Conservation (phyloP, 164 flowering plant species). For the Stephania yunnanensis region DNA sequence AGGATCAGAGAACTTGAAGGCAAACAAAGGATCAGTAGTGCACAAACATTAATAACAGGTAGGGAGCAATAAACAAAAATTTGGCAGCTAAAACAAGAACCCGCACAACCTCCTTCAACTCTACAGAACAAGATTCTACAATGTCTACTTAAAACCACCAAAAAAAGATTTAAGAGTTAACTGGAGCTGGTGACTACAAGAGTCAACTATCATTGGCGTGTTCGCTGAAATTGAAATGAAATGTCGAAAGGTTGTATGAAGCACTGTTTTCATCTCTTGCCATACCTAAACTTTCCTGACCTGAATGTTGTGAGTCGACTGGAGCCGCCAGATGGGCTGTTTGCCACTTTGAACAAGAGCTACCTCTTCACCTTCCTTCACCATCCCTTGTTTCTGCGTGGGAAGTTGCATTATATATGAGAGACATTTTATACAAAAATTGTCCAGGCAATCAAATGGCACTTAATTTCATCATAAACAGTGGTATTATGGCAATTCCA, state of each 20-base stretch:
- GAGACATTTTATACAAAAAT: neutral
- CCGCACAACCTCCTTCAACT: neutral
- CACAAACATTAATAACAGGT: neutral
- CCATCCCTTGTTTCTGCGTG: constrained; percentile 80
- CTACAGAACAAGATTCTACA: neutral
- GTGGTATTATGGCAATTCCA: no score
- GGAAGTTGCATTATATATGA: neutral
- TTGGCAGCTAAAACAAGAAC: neutral
- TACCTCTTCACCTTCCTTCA: constrained; percentile 86
- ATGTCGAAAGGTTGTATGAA: neutral
- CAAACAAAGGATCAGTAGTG: no score
- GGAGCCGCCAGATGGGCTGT: constrained; percentile 91
- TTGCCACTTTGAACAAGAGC: constrained; percentile 93
- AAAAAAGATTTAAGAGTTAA: no score
- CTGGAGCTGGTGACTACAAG: neutral
- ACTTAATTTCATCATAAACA: neutral
- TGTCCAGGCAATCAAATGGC: neutral
- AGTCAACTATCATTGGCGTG: no score
- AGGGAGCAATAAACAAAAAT: neutral
- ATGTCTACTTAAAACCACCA: neutral
- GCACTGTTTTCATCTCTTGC: neutral
- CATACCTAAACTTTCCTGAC: constrained; percentile 57
- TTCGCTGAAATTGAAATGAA: neutral
- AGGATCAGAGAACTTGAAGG: no score
- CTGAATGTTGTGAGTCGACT: constrained; percentile 93